A percentile compares a stretch with the other conserved stretches of the same genome.
phyloP scores from a whole-genome alignment of 2,329 filamentous ascomycete genomes.

The Didymella arachidicola region DNA sequence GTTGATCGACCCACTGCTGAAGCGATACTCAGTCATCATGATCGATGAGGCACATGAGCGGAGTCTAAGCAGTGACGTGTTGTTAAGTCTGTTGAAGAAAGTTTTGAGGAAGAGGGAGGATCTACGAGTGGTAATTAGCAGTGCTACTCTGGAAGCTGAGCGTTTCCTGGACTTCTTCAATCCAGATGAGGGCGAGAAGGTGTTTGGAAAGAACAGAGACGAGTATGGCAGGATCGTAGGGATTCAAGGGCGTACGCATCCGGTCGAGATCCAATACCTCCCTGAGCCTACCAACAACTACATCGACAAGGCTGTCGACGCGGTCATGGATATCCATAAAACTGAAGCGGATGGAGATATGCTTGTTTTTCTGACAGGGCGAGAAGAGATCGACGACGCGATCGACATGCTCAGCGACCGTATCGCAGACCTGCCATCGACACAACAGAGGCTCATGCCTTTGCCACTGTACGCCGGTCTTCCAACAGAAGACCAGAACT shows the following conservation, averaged over 20 bases:
- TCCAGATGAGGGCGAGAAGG: constrained; percentile 52
- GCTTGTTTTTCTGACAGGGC: constrained; percentile 87
- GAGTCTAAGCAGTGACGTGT: constrained; percentile 88
- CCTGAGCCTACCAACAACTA: constrained; percentile 84
- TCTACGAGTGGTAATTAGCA: constrained; percentile 87
- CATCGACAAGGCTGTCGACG: constrained; percentile 80
- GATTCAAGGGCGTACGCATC: constrained; percentile 85
- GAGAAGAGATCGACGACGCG: constrained; percentile 87
- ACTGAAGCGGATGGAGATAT: constrained; percentile 85
- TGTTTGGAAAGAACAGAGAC: constrained; percentile 50
- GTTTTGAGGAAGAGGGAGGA: constrained; percentile 82
- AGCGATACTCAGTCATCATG: constrained; percentile 94
- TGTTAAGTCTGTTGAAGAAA: constrained; percentile 90
- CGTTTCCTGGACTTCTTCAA: constrained; percentile 82
- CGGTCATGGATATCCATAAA: constrained; percentile 86
- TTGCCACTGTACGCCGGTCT: constrained; percentile 90
- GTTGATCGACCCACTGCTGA: constrained; percentile 88
- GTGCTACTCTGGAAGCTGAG: constrained; percentile 90
- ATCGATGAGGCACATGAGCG: constrained; percentile 96
- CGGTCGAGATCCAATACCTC: constrained; percentile 85
- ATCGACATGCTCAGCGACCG: constrained; percentile 82
- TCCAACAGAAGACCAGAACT: constrained; percentile 90
- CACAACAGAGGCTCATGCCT: constrained; percentile 68
- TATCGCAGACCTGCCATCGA: constrained; percentile 67
- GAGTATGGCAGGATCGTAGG: constrained; percentile 74